Percentiles rank a stretch among this genome's conserved stretches.
Evolutionary conservation across 2,329 filamentous ascomycete genomes (phyloP).

Genomic region (Paraphoma sp.): DNA sequence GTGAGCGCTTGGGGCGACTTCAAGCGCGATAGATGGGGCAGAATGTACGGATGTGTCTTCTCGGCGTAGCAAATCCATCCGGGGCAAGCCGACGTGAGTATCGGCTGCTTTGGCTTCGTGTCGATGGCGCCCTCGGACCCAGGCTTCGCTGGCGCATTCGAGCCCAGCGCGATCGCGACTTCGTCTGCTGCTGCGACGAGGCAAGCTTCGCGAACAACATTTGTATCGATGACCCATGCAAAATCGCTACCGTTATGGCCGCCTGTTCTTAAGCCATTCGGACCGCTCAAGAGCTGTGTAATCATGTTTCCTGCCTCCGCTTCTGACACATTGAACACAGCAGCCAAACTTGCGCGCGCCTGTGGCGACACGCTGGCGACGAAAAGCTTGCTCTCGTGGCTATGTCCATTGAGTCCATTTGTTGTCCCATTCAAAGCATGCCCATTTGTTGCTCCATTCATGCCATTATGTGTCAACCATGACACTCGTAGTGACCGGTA

Average conservation of each 20-base stretch:
- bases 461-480: conserved; percentile 38
- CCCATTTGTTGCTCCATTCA: conserved; percentile 22
- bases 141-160: conserved; percentile 24
- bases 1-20: conserved; percentile 95
- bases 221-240: conserved; percentile 89
- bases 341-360: conserved; percentile 85
- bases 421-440: conserved; percentile 7
- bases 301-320: conserved; percentile 81
- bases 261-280: conserved; percentile 70
- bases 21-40: conserved; percentile 87
- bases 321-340: conserved; percentile 78
- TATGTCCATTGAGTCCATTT: conserved; percentile 23
- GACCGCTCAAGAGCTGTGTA: conserved; percentile 76
- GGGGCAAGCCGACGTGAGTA: conserved; percentile 89
- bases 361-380: conserved; percentile 94
- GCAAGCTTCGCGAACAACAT: conserved; percentile 79
- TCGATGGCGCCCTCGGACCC: conserved; percentile 43
- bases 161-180: conserved; percentile 47
- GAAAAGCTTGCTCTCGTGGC: conserved; percentile 73
- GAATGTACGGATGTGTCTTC: conserved; percentile 92
- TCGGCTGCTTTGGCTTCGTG: conserved; percentile 64
- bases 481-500: conserved; percentile 52
- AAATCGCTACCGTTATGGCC: conserved; percentile 80
- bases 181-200: conserved; percentile 68
- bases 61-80: conserved; percentile 99